Conservation (phyloP, 352 stramenopile genomes). For the Globisporangium takayamanum region DNA sequence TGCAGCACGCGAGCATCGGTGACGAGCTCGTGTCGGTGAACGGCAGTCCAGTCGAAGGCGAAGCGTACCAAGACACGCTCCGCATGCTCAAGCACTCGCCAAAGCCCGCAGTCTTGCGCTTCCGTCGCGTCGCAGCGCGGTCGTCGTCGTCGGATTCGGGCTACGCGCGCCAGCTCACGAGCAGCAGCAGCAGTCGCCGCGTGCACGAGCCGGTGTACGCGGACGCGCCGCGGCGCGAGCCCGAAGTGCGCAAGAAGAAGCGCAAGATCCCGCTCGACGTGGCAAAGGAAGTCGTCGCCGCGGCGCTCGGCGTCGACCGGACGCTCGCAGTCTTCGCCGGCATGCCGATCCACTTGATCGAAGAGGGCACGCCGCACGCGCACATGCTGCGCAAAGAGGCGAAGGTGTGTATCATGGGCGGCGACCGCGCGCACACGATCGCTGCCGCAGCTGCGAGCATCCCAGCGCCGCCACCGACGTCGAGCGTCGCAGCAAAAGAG, state of each 20-base stretch:
- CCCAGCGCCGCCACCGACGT: neutral
- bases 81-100: conserved; percentile 85
- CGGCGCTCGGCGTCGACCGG: conserved; percentile 66
- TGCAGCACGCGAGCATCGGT: conserved; percentile 78
- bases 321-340: conserved; percentile 65
- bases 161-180: conserved; percentile 33
- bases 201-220: conserved; percentile 34
- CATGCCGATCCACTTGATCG: conserved; percentile 63
- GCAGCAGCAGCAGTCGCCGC: conserved; percentile 21
- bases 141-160: conserved; percentile 34
- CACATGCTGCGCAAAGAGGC: conserved; percentile 76
- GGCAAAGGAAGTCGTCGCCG: conserved; percentile 70
- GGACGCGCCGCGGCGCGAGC: conserved; percentile 9
- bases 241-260: conserved; percentile 58
- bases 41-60: conserved; percentile 66
- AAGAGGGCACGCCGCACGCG: conserved; percentile 70
- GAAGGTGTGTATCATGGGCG: conserved; percentile 67
- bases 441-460: neutral
- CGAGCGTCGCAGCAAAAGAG: conserved; percentile 50
- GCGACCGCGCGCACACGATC: neutral
- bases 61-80: conserved; percentile 79
- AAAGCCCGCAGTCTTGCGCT: conserved; percentile 76
- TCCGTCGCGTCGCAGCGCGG: conserved; percentile 60
- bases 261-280: conserved; percentile 79
- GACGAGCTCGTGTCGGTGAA: conserved; percentile 85